Percentiles rank a stretch among this genome's conserved stretches.
Conservation (phyloP, 352 stramenopile species). For the Globisporangium spiculum region DNA sequence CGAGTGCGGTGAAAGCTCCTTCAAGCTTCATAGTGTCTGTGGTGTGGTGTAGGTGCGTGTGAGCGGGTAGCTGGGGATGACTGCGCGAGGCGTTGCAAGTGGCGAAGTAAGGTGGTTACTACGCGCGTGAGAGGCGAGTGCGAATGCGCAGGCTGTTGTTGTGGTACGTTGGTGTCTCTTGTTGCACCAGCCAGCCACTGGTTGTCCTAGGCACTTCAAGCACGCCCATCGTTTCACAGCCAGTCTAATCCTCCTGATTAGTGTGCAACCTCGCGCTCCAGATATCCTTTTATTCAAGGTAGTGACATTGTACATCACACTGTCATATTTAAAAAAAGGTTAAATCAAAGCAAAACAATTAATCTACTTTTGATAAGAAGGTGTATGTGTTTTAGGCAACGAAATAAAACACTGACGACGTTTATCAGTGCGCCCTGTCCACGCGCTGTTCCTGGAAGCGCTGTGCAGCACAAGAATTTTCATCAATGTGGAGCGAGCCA, state of each 20-base stretch:
- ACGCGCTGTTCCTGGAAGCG: background rate
- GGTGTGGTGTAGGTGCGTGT: background rate
- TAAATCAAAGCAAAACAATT: too few relatives aligned
- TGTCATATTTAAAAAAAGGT: too few relatives aligned
- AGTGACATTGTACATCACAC: too few relatives aligned
- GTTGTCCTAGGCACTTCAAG: conserved; percentile 27
- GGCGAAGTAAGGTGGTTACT: conserved; percentile 16
- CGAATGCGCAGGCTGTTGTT: background rate
- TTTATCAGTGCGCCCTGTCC: conserved; percentile 5
- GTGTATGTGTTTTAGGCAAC: background rate
- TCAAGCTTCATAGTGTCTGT: conserved; percentile 34
- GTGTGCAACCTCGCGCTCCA: background rate
- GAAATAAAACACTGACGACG: background rate
- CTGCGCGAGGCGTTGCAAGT: conserved; percentile 14
- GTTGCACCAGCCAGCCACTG: conserved; percentile 18
- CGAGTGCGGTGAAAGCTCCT: conserved; percentile 90
- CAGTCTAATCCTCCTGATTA: background rate
- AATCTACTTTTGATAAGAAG: background rate
- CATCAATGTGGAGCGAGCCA: conserved; percentile 5
- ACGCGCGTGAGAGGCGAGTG: background rate
- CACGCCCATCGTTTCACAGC: conserved; percentile 8
- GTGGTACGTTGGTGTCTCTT: background rate
- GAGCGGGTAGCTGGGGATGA: background rate
- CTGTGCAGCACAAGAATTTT: conserved; percentile 26
- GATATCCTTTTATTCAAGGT: too few relatives aligned